phyloP scores from a whole-genome alignment of 1,284 basidiomycete species.

The Marasmius tenuissimus region DNA sequence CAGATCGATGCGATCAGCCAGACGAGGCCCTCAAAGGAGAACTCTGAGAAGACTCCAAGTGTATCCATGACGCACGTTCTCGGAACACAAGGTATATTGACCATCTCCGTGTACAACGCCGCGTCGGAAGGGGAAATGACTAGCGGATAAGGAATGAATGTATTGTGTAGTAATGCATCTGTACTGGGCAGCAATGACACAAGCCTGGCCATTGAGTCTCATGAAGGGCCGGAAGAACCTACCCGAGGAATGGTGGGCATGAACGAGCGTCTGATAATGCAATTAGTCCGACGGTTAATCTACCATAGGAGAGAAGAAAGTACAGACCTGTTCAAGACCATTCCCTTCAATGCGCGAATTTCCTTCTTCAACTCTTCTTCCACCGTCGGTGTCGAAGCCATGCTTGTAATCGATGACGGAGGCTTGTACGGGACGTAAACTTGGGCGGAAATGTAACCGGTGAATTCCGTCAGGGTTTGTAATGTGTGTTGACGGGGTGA shows the following conservation, averaged over 20 bases:
- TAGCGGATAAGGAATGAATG: too few species aligned
- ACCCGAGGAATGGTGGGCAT: constrained; percentile 35
- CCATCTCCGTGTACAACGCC: too few species aligned
- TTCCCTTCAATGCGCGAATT: constrained; percentile 65
- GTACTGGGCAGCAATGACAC: background rate
- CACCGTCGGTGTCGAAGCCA: constrained; percentile 28
- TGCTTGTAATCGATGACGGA: constrained; percentile 28
- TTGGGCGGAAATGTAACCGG: constrained; percentile 65
- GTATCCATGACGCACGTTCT: too few species aligned
- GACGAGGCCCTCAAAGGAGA: too few species aligned
- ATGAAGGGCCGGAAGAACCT: background rate
- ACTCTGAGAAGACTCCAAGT: too few species aligned
- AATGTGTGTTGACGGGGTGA: constrained; percentile 49
- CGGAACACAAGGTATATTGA: too few species aligned
- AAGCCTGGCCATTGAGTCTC: background rate
- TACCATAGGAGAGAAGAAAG: background rate
- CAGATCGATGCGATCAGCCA: too few species aligned
- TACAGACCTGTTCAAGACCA: constrained; percentile 61
- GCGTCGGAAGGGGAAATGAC: too few species aligned
- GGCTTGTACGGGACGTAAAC: constrained; percentile 49
- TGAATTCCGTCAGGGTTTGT: constrained; percentile 60
- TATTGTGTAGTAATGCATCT: too few species aligned
- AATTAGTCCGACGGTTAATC: constrained; percentile 4
- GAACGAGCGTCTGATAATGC: constrained; percentile 44
- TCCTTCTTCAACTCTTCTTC: constrained; percentile 66